phyloP scores from a whole-genome alignment of 805 yeast genomes.

The Pichia scutulata region DNA sequence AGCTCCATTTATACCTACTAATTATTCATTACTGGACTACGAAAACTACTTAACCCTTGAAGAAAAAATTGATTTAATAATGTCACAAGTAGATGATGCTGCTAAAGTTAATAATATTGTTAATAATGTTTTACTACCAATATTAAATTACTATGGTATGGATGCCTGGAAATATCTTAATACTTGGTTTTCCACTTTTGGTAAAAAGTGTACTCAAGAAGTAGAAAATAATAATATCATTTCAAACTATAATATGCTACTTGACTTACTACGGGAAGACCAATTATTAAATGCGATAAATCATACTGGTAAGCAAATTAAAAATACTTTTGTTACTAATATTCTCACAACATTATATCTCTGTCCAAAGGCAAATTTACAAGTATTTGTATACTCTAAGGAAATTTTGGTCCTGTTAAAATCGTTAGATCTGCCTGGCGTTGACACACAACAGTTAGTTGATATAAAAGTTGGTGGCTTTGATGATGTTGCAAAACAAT shows the following conservation, averaged over 20 bases:
- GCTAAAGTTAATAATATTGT: conserved; percentile 8
- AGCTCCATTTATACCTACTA: conserved; percentile 6
- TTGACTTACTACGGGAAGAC: conserved; percentile 20
- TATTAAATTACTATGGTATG: conserved; percentile 8
- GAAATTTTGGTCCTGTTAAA: conserved; percentile 19
- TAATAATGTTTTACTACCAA: conserved; percentile 16
- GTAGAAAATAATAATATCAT: conserved; percentile 6
- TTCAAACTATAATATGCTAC: conserved; percentile 9
- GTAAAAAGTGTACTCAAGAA: conserved; percentile 8
- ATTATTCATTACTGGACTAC: conserved; percentile 18
- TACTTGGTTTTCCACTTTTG: conserved; percentile 15
- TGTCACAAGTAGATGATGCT: conserved; percentile 8
- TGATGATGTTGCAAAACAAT: conserved; percentile 3
- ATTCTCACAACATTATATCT: conserved; percentile 19
- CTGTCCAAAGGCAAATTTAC: conserved; percentile 20
- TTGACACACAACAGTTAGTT: neutral
- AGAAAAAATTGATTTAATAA: conserved; percentile 18
- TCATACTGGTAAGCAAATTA: neutral
- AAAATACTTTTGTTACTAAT: conserved; percentile 14
- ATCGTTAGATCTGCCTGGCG: conserved; percentile 6
- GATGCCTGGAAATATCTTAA: conserved; percentile 16
- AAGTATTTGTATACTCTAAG: conserved; percentile 20
- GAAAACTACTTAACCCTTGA: conserved; percentile 9
- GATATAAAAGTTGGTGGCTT: neutral
- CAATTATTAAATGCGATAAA: conserved; percentile 11